Evolutionary conservation across 108 stramenopile species (phyloP), one percentile per base, ranked within the genome.

Genomic region (Seminavis robusta): DNA sequence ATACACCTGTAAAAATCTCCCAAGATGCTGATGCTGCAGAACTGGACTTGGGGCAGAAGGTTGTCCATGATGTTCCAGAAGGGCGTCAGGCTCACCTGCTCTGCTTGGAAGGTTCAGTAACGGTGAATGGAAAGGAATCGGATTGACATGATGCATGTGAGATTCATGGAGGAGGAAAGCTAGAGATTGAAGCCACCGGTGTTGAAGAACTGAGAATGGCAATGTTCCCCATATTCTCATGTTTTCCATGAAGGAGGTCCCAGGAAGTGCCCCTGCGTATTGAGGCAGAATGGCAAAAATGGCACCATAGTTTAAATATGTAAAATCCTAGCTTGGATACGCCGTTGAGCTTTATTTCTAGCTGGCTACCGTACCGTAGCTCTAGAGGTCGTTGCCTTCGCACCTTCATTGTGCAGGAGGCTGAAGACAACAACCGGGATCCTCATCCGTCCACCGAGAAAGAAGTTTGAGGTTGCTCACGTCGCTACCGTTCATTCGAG

Each of bases 41-140:
- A 46, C 42, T 93, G 30, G 83, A 82, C 24, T n/a, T 64, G 27
- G 65, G 52, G 27, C 45, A 71, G 46, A 52, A 30, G n/a, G 33
- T 71, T 7, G 28, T 39, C 11, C 25, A 77, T 23, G 33, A 67
- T 17, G 1, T 84, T 7, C 10, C 36, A 9, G 29, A 32, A 1
- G 55, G 69, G 40, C 74, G 91, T 23, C 80, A 83, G 69, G 86
- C 81, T 11, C 88, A 92, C 39, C 26, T 88, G 5, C 59, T 92
- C 30, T 80, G 83, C 51, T 47, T 92, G 8, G 91, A 88, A 57
- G 91, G 91, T 19, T 44, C 43, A 1, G 49, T 80, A 4, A 62
- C 71, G 13, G 56, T 83, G 32, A 67, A 71, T 55, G 65, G 73
- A 11, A 38, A 74, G 30, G 28, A 44, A 24, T 28, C 80, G 20